phyloP scores from a whole-genome alignment of 2,329 filamentous ascomycete species.

The Aureobasidium sp. region DNA sequence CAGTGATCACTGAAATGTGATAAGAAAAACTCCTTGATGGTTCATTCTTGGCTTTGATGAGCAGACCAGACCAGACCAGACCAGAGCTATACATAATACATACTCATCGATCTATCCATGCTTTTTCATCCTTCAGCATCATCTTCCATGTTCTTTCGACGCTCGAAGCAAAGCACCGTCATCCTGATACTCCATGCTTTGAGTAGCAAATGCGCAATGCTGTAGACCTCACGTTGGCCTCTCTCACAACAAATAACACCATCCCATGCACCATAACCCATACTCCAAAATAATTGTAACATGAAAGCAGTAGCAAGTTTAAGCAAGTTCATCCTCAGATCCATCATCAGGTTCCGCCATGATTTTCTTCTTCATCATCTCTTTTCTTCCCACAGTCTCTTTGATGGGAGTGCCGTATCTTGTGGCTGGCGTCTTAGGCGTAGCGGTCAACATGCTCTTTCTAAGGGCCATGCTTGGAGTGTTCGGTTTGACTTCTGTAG shows the following conservation, averaged over 20 bases:
- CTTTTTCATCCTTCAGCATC: neutral
- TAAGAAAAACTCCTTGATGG: neutral
- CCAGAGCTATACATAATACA: neutral
- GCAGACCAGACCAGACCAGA: neutral
- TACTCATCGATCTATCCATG: neutral
- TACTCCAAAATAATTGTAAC: neutral
- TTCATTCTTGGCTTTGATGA: neutral
- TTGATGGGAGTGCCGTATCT: neutral
- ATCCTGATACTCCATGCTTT: neutral
- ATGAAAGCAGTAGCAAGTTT: no score
- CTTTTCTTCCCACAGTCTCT: neutral
- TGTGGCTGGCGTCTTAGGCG: neutral
- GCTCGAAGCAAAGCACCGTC: neutral
- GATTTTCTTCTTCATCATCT: constrained; percentile 8
- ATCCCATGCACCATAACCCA: neutral
- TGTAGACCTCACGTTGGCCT: no score
- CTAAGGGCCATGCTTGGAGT: neutral
- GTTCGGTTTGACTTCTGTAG: neutral
- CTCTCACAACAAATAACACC: neutral
- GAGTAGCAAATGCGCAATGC: no score
- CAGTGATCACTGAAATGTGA: no score
- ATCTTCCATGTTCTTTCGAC: neutral
- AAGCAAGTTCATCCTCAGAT: constrained; percentile 20
- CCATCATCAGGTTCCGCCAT: constrained; percentile 12
- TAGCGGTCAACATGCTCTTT: neutral